Base-by-base conservation (phyloP, 2,329 filamentous ascomycete genomes). In the Neonectria coccinea region DNA sequence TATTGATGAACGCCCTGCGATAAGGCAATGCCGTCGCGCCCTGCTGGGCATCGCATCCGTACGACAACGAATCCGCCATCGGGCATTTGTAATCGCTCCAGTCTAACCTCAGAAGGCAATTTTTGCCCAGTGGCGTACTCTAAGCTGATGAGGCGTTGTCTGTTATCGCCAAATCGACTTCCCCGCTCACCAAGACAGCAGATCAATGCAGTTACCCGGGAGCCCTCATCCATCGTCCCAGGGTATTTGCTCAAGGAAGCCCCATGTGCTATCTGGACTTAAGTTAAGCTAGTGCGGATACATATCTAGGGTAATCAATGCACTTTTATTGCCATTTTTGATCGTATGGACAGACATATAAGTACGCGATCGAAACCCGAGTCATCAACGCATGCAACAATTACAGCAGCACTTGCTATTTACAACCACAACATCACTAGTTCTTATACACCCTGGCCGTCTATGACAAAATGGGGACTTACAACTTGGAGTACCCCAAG, bases 401-500 rank as follows among this genome's bases (percentile, higher is more conserved):
- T 48, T 22, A 3, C 25, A 25, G 12, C 14, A 20, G 27, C 25
- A 47, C 22, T 14, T 9, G 9, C 8, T 6, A 25, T n/a, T 41
- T n/a, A 1, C 12, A 8, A 47, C 7, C n/a, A 14, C 7, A 29
- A 16, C 5, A 10, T 16, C 25, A 11, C n/a, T 7, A 12, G 9
- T 25, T 14, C 20, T 2, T 12, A 47, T 16, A 22, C 11, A 6
- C 22, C 3, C 5, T 18, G 14, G 44, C 3, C 12, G n/a, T n/a
- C 18, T 36, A 2, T 53, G 5, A 16, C 12, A 69, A 27, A 45
- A 80, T 80, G 78, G 78, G 77, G 12, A 77, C 75, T 54, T 71
- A 78, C 65, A 74, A 73, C n/a, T 80, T 89, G 8, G 81, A 86
- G 65, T 92, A 92, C 67, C 89, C 90, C 29, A 91, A 88, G 73